Conservation (phyloP, 352 stramenopile genomes). For the Globisporangium nodosum region DNA sequence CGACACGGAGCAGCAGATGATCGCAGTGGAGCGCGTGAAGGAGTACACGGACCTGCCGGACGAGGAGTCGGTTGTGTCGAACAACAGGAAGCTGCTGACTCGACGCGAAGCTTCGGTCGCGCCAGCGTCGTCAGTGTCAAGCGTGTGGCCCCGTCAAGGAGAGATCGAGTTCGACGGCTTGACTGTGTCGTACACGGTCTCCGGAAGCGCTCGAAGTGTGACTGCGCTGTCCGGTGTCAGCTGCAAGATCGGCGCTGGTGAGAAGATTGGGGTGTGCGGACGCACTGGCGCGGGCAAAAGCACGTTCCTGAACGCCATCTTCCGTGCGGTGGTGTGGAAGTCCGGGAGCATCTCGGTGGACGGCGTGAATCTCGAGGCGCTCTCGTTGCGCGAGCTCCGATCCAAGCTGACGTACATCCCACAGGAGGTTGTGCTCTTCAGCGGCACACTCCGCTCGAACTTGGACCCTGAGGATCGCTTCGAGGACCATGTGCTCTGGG, state of each 20-base stretch:
- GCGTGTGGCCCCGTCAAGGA: constrained; percentile 39
- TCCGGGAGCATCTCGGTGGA: constrained; percentile 69
- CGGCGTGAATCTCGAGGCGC: constrained; percentile 44
- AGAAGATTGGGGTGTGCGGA: constrained; percentile 81
- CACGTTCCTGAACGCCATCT: constrained; percentile 78
- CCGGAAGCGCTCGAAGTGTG: constrained; percentile 7
- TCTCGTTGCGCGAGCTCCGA: constrained; percentile 65
- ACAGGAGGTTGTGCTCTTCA: constrained; percentile 80
- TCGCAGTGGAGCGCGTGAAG: constrained; percentile 85
- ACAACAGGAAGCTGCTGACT: neutral
- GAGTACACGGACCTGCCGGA: constrained; percentile 65
- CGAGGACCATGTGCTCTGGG: constrained; percentile 57
- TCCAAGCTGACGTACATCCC: constrained; percentile 76
- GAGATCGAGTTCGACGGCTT: constrained; percentile 47
- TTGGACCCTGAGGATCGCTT: constrained; percentile 54
- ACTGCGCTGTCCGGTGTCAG: constrained; percentile 38
- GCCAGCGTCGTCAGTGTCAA: neutral
- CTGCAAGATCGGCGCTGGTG: constrained; percentile 39
- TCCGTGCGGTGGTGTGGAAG: constrained; percentile 56
- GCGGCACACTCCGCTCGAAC: constrained; percentile 78
- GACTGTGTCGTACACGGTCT: constrained; percentile 32
- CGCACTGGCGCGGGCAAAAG: constrained; percentile 90
- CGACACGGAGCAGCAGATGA: constrained; percentile 89
- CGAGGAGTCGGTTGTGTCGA: constrained; percentile 33
- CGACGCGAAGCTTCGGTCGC: neutral